Percentiles rank a stretch among this genome's conserved stretches.
Evolutionary conservation across 176 grass and related monocot genomes (phyloP).

Genomic region (Alloteropsis semialata): DNA sequence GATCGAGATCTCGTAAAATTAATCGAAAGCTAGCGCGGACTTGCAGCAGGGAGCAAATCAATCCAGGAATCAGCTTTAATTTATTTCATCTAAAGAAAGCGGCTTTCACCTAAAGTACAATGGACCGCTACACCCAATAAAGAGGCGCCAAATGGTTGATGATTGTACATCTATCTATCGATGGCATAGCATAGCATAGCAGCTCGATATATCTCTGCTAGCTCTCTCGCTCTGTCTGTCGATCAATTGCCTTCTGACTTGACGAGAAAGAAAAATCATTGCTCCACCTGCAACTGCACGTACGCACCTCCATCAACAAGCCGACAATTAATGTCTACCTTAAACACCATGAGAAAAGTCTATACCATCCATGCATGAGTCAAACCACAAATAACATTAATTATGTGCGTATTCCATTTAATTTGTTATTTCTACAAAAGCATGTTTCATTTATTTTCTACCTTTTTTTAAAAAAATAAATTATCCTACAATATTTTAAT

Average conservation of each 20-base stretch:
- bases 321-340: not conserved
- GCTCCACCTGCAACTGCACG: not conserved
- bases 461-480: not conserved
- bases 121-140: conserved; percentile 15
- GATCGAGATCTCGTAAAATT: not conserved
- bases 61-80: conserved; percentile 7
- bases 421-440: not conserved
- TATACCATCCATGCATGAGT: conserved; percentile 5
- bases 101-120: conserved; percentile 30
- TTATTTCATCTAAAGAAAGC: conserved; percentile 30
- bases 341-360: not conserved
- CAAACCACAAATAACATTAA: not conserved
- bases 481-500: not conserved
- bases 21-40: conserved; percentile 1
- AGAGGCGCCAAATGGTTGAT: conserved; percentile 17
- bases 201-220: not conserved
- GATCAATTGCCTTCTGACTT: conserved; percentile 26
- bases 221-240: not conserved
- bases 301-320: not conserved
- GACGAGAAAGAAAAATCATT: conserved; percentile 42
- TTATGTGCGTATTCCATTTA: not conserved
- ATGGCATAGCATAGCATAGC: not conserved
- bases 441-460: not conserved
- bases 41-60: conserved; percentile 18
- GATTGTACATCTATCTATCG: not conserved